Evolutionary conservation across 225 moss, liverwort and hornwort genomes (phyloP), one percentile per base, ranked within the genome.

Genomic region (Pleurozium schreberi): DNA sequence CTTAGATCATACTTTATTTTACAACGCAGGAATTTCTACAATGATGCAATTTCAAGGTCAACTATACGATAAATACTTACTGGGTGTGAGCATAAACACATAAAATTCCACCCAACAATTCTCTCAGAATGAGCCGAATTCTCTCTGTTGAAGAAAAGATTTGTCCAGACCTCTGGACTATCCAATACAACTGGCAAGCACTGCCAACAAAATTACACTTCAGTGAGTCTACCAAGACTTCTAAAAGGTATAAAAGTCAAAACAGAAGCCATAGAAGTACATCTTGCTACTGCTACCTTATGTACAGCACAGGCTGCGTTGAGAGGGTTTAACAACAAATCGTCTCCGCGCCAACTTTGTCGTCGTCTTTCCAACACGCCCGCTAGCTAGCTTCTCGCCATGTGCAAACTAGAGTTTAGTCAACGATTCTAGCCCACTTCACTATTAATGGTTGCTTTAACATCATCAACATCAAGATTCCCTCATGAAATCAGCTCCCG

Each of bases 231-330:
- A 93, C 86, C 86, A 87, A 85, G 87, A 77, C 85, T 89, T 88
- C 81, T 87, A 86, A 75, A 71, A 88, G 84, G 86, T 86, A 58
- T 53, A 85, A 52, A 91, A 77, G 84, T 86, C 86, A 82, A n/a
- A n/a, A 89, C 76, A 84, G 88, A 87, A 85, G 88, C 93, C 90
- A 89, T 89, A 92, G 92, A 85, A 90, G 81, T 89, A 92, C 90
- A 93, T 87, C 88, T 86, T 88, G 87, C 89, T 92, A 92, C 90
- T 92, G 91, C 93, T 93, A 91, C 81, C 89, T 87, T 91, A 93
- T 94, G 90, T 94, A 94, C 94, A 94, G 90, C 92, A 91, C 89
- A 71, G 86, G 90, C 93, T 81, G 90, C 70, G 88, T 88, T 73
- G 89, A 87, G 89, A 87, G 89, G 87, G 80, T 87, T 75, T 81